These are phyloP conservation scores for Coemansia reversa DNA, from an alignment of 192 early-diverging fungal genomes.

Conservation along the genomic window DNA sequence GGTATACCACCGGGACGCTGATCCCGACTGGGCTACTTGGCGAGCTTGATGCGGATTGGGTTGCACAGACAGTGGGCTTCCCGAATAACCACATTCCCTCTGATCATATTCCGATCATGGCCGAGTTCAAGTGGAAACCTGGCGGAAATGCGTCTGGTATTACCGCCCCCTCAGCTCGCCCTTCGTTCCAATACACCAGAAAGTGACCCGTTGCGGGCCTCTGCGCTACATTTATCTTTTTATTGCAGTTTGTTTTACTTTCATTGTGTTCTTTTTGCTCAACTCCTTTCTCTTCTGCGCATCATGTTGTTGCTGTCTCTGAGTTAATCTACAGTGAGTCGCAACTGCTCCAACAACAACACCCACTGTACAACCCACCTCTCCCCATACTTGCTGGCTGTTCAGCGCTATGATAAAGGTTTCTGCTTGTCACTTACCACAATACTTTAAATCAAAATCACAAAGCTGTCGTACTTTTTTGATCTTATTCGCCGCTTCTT, in stretches of 20 bases:
- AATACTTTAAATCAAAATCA: too few relatives aligned
- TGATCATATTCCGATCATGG: slow-evolving; percentile 74
- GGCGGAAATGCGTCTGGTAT: slow-evolving; percentile 14
- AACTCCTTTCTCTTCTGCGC: background rate
- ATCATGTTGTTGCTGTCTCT: too few relatives aligned
- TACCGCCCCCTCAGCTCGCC: slow-evolving; percentile 17
- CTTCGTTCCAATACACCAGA: slow-evolving; percentile 44
- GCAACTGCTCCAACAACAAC: too few relatives aligned
- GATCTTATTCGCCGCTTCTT: too few relatives aligned
- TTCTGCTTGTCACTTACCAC: too few relatives aligned
- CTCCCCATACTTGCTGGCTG: too few relatives aligned
- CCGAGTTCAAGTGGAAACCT: slow-evolving; percentile 68
- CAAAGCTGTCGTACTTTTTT: too few relatives aligned
- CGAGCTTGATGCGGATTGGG: slow-evolving; percentile 79
- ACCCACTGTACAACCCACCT: too few relatives aligned
- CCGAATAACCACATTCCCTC: slow-evolving; percentile 89
- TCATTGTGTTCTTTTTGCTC: slow-evolving; percentile 13
- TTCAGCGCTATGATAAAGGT: too few relatives aligned
- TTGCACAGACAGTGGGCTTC: slow-evolving; percentile 80
- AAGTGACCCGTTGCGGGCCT: slow-evolving; percentile 18
- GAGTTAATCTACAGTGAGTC: too few relatives aligned
- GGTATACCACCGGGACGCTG: slow-evolving; percentile 77
- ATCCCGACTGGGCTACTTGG: slow-evolving; percentile 77
- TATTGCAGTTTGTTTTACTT: slow-evolving; percentile 16
- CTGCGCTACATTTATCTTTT: slow-evolving; percentile 20